phyloP scores from a whole-genome alignment of 208 protist genomes.

The Leishmania tarentolae region DNA sequence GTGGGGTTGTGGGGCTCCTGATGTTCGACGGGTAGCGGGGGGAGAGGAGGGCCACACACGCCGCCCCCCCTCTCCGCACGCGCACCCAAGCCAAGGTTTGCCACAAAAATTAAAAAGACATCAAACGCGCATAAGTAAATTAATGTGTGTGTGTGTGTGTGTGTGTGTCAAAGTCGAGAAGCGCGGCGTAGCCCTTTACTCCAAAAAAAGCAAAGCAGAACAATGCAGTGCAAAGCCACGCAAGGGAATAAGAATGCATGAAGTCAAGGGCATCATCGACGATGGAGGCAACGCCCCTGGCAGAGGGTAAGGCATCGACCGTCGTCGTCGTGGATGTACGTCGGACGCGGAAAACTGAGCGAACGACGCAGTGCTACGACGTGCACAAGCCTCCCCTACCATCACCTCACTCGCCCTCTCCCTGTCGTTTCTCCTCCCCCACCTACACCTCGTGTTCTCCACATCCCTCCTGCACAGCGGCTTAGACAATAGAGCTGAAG shows the following conservation, averaged over 20 bases:
- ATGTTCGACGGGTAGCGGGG: neutral
- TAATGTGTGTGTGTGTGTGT: neutral
- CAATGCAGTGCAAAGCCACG: too few species aligned
- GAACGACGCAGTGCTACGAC: neutral
- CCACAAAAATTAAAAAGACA: neutral
- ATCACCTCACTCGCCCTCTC: neutral
- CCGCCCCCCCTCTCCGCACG: neutral
- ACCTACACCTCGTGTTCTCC: neutral
- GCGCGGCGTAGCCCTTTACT: neutral
- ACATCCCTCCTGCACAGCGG: neutral
- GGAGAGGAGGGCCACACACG: neutral
- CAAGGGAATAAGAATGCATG: neutral
- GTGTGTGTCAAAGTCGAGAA: neutral
- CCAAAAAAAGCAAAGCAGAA: too few species aligned
- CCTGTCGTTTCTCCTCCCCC: neutral
- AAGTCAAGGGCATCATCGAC: neutral
- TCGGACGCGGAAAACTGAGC: neutral
- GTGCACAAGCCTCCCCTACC: neutral
- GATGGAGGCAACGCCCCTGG: neutral
- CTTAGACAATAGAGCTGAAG: constrained; percentile 79
- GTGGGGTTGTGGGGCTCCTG: neutral
- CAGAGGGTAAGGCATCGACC: neutral
- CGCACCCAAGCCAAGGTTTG: neutral
- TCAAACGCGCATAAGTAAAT: neutral
- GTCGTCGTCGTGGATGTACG: neutral